Base-by-base conservation (phyloP, 306 rosid genomes). In the Castanospermum australe region DNA sequence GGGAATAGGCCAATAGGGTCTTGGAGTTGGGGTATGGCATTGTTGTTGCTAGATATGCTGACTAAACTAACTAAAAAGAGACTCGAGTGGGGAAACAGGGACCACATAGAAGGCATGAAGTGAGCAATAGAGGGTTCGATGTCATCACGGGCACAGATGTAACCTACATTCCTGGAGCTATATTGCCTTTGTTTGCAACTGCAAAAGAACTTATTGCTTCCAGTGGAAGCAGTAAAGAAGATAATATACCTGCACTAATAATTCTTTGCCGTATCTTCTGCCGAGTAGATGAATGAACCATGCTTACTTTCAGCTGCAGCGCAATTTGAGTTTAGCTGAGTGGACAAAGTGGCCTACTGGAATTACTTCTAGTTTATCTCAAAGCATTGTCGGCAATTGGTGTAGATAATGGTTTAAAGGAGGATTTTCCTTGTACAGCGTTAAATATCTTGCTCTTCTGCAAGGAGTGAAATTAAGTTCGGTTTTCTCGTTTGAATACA, bases 371-470 rank as follows among this genome's bases (percentile, higher is more conserved):
- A 28, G 52, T 55, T 8, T 64, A 54, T 82, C 89, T 24, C 36
- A 24, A 25, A 59, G 73, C 57, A 80, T 79, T 45, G 79, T 86
- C 45, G 32, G 18, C 24, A 77, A 86, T 24, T 87, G 86, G n/a
- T n/a, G n/a, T 83, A 10, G 71, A 77, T 13, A 65, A 79, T 25
- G 79, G 28, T 44, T 73, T 69, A 11, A 30, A 35, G 11, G 76
- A 61, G 50, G 15, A 66, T 67, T 81, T 77, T 62, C 79, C n/a
- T 11, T 83, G 68, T 78, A 71, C 87, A 7, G 93, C 98, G 24
- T 73, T 94, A 17, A 81, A 87, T 73, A 87, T 92, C 22, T 74
- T 92, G 91, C 89, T 91, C 86, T 92, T 94, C 75, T 69, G 70
- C 60, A 45, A 50, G 61, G 88, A 82, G 45, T 83, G 88, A 78